phyloP scores from a whole-genome alignment of 495 filamentous ascomycete species.

The Penicillium turbatum region DNA sequence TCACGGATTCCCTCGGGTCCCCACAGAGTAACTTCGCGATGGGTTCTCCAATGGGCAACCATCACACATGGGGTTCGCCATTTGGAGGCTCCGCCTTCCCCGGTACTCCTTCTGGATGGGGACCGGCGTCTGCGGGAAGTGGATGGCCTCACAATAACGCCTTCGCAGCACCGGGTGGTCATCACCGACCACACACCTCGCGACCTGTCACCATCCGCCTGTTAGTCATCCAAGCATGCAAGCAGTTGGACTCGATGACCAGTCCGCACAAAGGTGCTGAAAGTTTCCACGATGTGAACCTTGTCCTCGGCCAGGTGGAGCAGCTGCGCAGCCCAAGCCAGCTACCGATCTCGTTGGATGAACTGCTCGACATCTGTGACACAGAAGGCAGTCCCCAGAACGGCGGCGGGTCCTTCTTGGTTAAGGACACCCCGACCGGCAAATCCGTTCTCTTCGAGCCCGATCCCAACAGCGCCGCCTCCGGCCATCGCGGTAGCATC shows the following conservation, averaged over 20 bases:
- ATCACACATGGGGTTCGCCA: slow-evolving; percentile 38
- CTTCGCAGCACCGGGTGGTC: slow-evolving; percentile 41
- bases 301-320: slow-evolving; percentile 64
- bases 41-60: slow-evolving; percentile 33
- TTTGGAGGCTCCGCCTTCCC: slow-evolving; percentile 43
- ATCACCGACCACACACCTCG: slow-evolving; percentile 44
- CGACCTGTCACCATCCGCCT: slow-evolving; percentile 56
- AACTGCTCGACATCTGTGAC: slow-evolving; percentile 86
- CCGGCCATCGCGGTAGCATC: slow-evolving; percentile 41
- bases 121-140: slow-evolving; percentile 28
- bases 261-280: slow-evolving; percentile 29
- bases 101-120: slow-evolving; percentile 24
- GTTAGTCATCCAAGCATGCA: slow-evolving; percentile 57
- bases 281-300: slow-evolving; percentile 63
- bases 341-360: slow-evolving; percentile 56
- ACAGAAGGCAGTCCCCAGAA: slow-evolving; percentile 84
- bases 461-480: slow-evolving; percentile 39
- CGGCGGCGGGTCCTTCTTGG: slow-evolving; percentile 78
- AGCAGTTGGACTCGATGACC: slow-evolving; percentile 44
- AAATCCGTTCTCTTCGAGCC: slow-evolving; percentile 61
- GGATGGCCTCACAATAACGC: slow-evolving; percentile 49
- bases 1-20: slow-evolving; percentile 46
- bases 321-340: slow-evolving; percentile 52
- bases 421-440: slow-evolving; percentile 49
- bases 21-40: slow-evolving; percentile 34